A percentile compares a stretch with the other conserved stretches of the same genome.
Evolutionary conservation across 805 yeast species (phyloP).

Genomic region (Zygotorulaspora chibaensis): DNA sequence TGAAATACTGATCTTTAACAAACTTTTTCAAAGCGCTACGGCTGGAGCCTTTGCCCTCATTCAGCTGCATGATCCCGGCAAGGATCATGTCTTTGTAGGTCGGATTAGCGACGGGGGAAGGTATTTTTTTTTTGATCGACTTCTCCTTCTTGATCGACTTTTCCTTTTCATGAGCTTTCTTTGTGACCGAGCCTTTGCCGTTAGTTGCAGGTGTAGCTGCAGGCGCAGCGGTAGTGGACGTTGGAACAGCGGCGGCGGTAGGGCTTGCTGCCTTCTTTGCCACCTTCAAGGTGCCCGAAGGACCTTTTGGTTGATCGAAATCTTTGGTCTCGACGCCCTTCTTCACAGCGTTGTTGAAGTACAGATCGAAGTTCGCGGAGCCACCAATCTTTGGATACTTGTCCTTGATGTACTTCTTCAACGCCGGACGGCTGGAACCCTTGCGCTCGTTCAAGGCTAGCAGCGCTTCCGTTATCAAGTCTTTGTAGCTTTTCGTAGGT

Average conservation of each 20-base stretch:
- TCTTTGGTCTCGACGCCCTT: conserved; percentile 76
- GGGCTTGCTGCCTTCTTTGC: conserved; percentile 28
- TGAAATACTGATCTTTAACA: conserved; percentile 47
- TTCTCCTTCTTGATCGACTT: conserved; percentile 6
- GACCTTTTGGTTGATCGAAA: conserved; percentile 81
- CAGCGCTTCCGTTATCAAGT: conserved; percentile 53
- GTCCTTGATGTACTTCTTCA: conserved; percentile 70
- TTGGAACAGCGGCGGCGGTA: conserved; percentile 24
- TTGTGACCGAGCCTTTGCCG: conserved; percentile 7
- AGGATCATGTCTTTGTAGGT: conserved; percentile 35
- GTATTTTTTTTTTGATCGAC: conserved; percentile 7
- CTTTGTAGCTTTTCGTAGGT: conserved; percentile 25
- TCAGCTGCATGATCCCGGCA: conserved; percentile 63
- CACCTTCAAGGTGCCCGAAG: conserved; percentile 79
- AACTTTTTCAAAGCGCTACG: conserved; percentile 86
- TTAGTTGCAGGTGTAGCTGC: conserved; percentile 24
- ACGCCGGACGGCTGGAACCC: conserved; percentile 81
- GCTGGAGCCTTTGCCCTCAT: conserved; percentile 78
- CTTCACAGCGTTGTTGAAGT: conserved; percentile 73
- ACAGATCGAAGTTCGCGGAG: conserved; percentile 64
- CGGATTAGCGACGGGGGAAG: conserved; percentile 9
- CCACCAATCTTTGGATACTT: conserved; percentile 50
- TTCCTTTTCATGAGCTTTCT: conserved; percentile 3
- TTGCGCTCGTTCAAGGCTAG: conserved; percentile 70
- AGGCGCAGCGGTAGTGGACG: conserved; percentile 26